Base-by-base conservation (phyloP, 1,284 basidiomycete species). In the Athelia psychrophila region DNA sequence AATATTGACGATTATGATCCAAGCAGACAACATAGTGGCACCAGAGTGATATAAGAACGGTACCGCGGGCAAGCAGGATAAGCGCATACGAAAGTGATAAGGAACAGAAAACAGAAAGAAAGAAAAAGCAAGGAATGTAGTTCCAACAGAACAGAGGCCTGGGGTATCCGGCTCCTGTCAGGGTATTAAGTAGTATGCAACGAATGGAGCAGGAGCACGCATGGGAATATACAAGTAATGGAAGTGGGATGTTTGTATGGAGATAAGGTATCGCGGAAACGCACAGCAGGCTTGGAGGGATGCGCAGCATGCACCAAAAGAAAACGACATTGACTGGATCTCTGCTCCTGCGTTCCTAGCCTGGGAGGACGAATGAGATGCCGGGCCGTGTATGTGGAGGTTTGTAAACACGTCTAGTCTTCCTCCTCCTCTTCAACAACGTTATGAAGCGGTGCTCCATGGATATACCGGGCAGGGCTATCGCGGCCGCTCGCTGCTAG, bases 391-490 rank as follows among this genome's bases (percentile, higher is more conserved):
- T 6, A 42, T 22, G n/a, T 42, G 6, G 8, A 42, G 38, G 38
- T 42, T 18, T n/a, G 8, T 5, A 22, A 9, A 22, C 20, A 18
- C 6, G 9, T 8, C 38, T 53, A 59, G 25, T 80, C 76, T 57
- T 89, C 86, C 59, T 91, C 88, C 53, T 85, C 82, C 61, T 91
- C 90, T 64, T 93, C 91, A 48, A 89, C 25, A 27, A 93, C 90
- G 59, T 93, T 93, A 56, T 93, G 88, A 61, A 95, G 73, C 23
- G 93, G 92, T 23, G 89, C 89, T 32, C 93, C 93, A 63, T 95
- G 92, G 30, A 90, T 72, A 63, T 95, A 94, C 48, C 91, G 80
- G 35, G 73, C 80, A 5, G 91, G 91, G 61, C 84, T 88, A 12
- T 74, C 69, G 55, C 79, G 64, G 49, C 85, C 76, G 53, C 84